Base-by-base conservation (phyloP, 768 basidiomycete genomes). In the Trametes punicea region DNA sequence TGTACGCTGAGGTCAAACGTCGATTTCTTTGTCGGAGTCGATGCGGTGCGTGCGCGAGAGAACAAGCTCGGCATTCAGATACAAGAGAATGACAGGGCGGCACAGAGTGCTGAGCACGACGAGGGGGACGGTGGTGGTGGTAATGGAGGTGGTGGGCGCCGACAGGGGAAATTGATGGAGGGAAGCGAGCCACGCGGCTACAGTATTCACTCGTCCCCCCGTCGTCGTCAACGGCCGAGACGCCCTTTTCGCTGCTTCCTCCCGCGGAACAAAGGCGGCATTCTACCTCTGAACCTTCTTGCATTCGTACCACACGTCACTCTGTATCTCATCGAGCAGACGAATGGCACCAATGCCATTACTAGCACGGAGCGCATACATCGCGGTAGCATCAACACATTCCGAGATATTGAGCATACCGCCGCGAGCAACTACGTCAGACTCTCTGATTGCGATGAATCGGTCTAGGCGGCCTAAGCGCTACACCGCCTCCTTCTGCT, bases 1-100 rank as follows among this genome's bases (percentile, higher is more conserved):
- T 71, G 71, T 57, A 63, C 52, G 57, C 63, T 60, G 42, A 66
- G 55, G 61, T 67, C 62, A 44, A 57, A 50, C 23, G 62, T 41
- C 2, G 61, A 38, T 57, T 61, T 68, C 67, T 63, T 68, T 41
- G 25, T 60, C 47, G 81, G 73, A 2, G 80, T 79, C 20, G 86
- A 86, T 52, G 74, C 77, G 45, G 85, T 85, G 49, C 87, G 80
- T 60, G 82, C 68, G 63, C 86, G 82, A 69, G 87, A 86, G 73
- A 88, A 88, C 72, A 88, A 67, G 70, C 82, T 85, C 75, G 81
- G 85, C 86, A 88, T 88, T 73, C 78, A 70, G 60, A 55, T 49
- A 59, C 54, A 51, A 57, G 57, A 55, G 60, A 33, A 55, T 36
- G 51, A 54, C 59, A 46, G 51, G 50, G 38, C 25, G 44, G 52